Base-by-base conservation (phyloP, 257 asterid genomes). In the Capsicum baccatum region DNA sequence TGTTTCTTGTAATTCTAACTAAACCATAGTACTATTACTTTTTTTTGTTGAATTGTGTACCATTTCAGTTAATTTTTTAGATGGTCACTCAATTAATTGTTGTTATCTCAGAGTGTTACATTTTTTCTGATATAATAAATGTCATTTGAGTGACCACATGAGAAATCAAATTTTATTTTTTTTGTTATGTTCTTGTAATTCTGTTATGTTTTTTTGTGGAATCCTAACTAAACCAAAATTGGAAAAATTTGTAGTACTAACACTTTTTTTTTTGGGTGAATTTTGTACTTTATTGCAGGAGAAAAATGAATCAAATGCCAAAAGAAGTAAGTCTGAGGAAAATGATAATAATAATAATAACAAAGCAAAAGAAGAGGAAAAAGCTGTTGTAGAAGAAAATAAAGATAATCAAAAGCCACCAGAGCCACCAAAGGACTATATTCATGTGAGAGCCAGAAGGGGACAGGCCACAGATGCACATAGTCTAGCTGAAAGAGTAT, bases 381-480 rank as follows among this genome's bases (percentile, higher is more conserved):
- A 83, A 67, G 89, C 57, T 14, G 35, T 70, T 71, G 60, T 73
- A 79, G 87, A 83, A 11, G 48, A 63, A 83, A 83, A 48, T 48
- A 87, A 86, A 48, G 90, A 86, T 33, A 81, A 85, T 80, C 80
- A 85, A 60, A 90, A 87, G 88, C 84, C 83, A 8, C 66, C 90
- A 55, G 97, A 92, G 89, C 86, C 98, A 48, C 93, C 91, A 37
- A 94, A 94, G 89, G 99, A 95, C 79, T 95, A 93, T 62, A 95
- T 95, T 86, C 99, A 95, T 89, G 99, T 95, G 44, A 91, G 99
- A 89, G 99, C 99, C 8, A 92, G 99, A 89, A 91, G 99, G 78
- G 99, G 99, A 17, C 96, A 95, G 55, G 99, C 99, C 16, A 95
- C 99, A 17, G 99, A 95, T 88, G 98, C 98, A 35, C 99, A 95